Conservation (phyloP, 2,329 filamentous ascomycete species). For the Aspergillus tanneri region DNA sequence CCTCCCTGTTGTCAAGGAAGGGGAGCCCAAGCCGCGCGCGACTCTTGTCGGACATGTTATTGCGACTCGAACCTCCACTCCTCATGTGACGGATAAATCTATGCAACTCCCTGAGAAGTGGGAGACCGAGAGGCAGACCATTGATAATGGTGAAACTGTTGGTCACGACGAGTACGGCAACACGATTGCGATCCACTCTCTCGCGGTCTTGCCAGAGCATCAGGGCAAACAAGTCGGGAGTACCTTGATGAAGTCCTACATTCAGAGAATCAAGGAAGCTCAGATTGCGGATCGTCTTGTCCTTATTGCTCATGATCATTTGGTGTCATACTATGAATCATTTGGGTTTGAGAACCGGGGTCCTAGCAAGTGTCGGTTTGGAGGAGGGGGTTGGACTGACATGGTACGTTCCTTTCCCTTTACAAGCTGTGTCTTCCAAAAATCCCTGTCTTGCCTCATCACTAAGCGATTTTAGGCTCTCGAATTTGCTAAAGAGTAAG, state of each 20-base stretch:
- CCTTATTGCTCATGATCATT: conserved; percentile 71
- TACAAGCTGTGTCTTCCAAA: too few relatives aligned
- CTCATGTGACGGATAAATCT: conserved; percentile 67
- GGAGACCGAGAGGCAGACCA: conserved; percentile 48
- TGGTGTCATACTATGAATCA: conserved; percentile 73
- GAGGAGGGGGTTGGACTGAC: conserved; percentile 77
- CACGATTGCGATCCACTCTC: conserved; percentile 77
- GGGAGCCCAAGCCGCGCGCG: conserved; percentile 59
- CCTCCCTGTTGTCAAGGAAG: conserved; percentile 52
- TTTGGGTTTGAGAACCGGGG: conserved; percentile 71
- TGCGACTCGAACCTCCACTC: conserved; percentile 65
- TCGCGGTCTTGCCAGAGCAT: conserved; percentile 74
- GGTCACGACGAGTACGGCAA: conserved; percentile 72
- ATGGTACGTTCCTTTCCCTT: conserved; percentile 59
- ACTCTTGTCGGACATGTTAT: conserved; percentile 75
- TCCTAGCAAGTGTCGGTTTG: conserved; percentile 67
- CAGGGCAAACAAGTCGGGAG: conserved; percentile 73
- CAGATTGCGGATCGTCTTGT: conserved; percentile 70
- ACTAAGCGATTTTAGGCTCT: conserved; percentile 29
- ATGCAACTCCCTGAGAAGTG: conserved; percentile 74
- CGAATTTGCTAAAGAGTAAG: conserved; percentile 28
- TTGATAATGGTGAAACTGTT: conserved; percentile 45
- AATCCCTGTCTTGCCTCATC: neutral
- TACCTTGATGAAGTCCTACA: conserved; percentile 71
- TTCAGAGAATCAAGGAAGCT: conserved; percentile 71